A percentile compares a stretch with the other conserved stretches of the same genome.
phyloP scores from a whole-genome alignment of 2,329 filamentous ascomycete species.

The Botrytis pseudocinerea region DNA sequence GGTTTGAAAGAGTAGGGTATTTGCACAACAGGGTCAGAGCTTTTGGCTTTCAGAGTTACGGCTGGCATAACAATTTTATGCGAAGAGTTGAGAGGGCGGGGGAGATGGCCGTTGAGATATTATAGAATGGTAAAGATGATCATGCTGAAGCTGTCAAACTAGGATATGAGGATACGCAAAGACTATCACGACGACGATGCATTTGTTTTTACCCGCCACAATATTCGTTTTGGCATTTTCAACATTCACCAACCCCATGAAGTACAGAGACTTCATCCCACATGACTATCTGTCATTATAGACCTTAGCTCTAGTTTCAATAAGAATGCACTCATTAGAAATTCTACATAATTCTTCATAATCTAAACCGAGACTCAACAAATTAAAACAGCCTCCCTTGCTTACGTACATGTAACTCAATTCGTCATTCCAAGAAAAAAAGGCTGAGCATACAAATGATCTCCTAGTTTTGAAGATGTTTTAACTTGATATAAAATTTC shows the following conservation, averaged over 20 bases:
- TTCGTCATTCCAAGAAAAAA: background rate
- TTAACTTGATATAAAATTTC: background rate
- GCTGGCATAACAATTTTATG: conserved; percentile 1
- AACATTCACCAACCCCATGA: background rate
- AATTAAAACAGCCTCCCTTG: background rate
- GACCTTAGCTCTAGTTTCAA: background rate
- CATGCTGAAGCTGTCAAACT: background rate
- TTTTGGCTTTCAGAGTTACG: background rate
- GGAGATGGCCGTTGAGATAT: background rate
- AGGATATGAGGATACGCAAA: background rate
- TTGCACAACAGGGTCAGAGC: background rate
- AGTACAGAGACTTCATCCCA: background rate
- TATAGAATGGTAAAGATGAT: background rate
- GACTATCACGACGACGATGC: background rate
- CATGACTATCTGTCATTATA: background rate
- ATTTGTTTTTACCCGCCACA: background rate
- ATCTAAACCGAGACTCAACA: background rate
- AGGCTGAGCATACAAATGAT: background rate
- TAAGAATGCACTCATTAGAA: background rate
- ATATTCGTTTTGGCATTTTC: background rate
- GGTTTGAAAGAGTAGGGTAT: conserved; percentile 2
- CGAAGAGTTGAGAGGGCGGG: background rate
- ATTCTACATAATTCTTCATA: background rate
- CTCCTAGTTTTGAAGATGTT: background rate
- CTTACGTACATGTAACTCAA: background rate